These are phyloP conservation scores for Teratosphaeria nubilosa DNA, from an alignment of 2,329 filamentous ascomycete genomes.

Conservation along the genomic window DNA sequence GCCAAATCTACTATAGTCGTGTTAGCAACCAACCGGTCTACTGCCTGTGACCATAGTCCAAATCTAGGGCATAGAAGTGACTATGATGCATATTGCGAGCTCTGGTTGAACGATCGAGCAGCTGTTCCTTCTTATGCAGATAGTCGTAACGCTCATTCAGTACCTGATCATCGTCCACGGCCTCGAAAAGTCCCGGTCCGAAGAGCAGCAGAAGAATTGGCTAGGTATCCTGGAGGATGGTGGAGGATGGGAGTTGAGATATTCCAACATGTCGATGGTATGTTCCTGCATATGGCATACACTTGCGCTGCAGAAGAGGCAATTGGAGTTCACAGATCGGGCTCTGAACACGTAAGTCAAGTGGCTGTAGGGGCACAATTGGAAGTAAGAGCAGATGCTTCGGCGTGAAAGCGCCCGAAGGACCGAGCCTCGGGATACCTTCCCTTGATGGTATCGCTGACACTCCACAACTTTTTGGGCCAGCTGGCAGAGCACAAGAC, in stretches of 20 bases:
- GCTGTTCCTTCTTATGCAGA: conserved; percentile 27
- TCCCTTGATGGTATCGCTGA: background rate
- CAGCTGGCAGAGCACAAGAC: background rate
- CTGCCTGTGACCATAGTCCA: conserved; percentile 36
- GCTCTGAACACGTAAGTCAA: no score
- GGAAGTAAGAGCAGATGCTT: no score
- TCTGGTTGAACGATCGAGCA: conserved; percentile 25
- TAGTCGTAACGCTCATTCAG: conserved; percentile 32
- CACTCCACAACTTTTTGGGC: background rate
- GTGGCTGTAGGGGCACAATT: no score
- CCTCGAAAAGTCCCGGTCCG: conserved; percentile 32
- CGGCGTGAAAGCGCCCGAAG: no score
- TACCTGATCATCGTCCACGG: conserved; percentile 27
- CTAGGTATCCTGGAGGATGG: conserved; percentile 30
- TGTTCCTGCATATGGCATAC: conserved; percentile 38
- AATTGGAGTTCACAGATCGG: conserved; percentile 31
- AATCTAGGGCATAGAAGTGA: conserved; percentile 33
- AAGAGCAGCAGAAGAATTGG: conserved; percentile 25
- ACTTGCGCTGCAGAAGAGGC: conserved; percentile 33
- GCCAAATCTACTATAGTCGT: conserved; percentile 4
- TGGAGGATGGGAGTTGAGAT: conserved; percentile 26
- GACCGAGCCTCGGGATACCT: background rate
- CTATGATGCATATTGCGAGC: conserved; percentile 34
- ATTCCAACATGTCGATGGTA: conserved; percentile 40
- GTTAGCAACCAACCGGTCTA: conserved; percentile 29